A percentile compares a stretch with the other conserved stretches of the same genome.
These are phyloP conservation scores for Pistacia atlantica DNA, from an alignment of 345 rosid species.

Conservation along the genomic window DNA sequence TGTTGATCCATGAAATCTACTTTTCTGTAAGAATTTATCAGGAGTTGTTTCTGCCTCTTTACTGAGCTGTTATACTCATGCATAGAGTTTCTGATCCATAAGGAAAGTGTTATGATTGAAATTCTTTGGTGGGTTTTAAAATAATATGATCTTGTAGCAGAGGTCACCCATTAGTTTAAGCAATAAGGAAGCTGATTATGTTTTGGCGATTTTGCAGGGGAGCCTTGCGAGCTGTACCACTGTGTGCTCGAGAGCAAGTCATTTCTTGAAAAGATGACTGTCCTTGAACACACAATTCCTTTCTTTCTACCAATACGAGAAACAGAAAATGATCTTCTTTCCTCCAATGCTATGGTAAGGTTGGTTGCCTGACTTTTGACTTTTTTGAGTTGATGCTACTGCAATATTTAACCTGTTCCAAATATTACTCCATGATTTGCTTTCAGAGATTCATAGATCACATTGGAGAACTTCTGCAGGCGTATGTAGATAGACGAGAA, in stretches of 20 bases:
- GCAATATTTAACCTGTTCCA: not conserved
- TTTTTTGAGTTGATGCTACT: conserved; percentile 13
- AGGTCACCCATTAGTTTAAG: not conserved
- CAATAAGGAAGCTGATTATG: conserved; percentile 15
- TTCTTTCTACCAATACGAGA: conserved; percentile 90
- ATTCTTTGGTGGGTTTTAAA: not conserved
- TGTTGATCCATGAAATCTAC: not conserved
- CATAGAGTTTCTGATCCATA: not conserved
- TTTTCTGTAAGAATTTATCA: not conserved
- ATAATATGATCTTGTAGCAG: not conserved
- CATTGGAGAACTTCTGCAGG: conserved; percentile 85
- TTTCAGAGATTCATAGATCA: conserved; percentile 88
- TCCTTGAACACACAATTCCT: conserved; percentile 91
- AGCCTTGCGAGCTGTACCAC: conserved; percentile 82
- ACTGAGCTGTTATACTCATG: not conserved
- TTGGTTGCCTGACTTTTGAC: conserved; percentile 29
- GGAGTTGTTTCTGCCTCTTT: not conserved
- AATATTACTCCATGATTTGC: conserved; percentile 27
- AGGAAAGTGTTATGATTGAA: not conserved
- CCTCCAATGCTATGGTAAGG: conserved; percentile 84
- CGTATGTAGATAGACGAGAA: conserved; percentile 89
- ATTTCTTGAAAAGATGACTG: conserved; percentile 92
- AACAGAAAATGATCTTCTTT: conserved; percentile 88
- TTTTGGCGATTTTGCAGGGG: conserved; percentile 51
- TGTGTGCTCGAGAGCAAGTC: conserved; percentile 93